These are phyloP conservation scores for Coleophoma cylindrospora DNA, from an alignment of 2,329 filamentous ascomycete species.

Conservation along the genomic window DNA sequence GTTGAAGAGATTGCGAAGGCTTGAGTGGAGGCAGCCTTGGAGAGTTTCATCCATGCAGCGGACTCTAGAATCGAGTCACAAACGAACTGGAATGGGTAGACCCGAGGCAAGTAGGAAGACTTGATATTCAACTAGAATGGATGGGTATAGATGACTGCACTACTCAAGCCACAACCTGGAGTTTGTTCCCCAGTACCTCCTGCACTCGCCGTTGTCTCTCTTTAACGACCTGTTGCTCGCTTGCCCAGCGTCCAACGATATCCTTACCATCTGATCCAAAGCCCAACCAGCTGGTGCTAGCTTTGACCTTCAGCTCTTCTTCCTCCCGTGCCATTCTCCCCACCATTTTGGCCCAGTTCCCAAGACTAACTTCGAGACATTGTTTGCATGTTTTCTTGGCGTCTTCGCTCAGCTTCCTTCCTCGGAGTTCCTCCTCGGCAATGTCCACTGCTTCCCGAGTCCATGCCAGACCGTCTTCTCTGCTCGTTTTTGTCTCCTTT, in stretches of 20 bases:
- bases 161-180: no score
- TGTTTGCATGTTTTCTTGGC: conserved; percentile 63
- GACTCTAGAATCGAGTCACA: no score
- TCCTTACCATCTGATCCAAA: conserved; percentile 17
- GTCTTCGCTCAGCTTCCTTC: conserved; percentile 22
- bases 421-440: conserved; percentile 63
- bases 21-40: conserved; percentile 9
- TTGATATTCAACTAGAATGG: no score
- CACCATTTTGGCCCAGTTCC: conserved; percentile 83
- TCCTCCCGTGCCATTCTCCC: conserved; percentile 44
- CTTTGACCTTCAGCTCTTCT: conserved; percentile 12
- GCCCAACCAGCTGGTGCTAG: conserved; percentile 21
- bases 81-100: no score
- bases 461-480: conserved; percentile 77
- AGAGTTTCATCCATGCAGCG: no score
- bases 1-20: background rate
- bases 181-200: conserved; percentile 11
- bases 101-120: no score
- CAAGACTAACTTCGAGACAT: conserved; percentile 70
- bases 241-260: conserved; percentile 26
- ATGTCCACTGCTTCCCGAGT: conserved; percentile 82
- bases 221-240: conserved; percentile 25
- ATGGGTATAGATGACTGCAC: no score
- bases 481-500: conserved; percentile 31
- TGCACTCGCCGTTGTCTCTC: conserved; percentile 21